These are phyloP conservation scores for Sugiyamaella americana DNA, from an alignment of 805 yeast genomes.

Conservation along the genomic window DNA sequence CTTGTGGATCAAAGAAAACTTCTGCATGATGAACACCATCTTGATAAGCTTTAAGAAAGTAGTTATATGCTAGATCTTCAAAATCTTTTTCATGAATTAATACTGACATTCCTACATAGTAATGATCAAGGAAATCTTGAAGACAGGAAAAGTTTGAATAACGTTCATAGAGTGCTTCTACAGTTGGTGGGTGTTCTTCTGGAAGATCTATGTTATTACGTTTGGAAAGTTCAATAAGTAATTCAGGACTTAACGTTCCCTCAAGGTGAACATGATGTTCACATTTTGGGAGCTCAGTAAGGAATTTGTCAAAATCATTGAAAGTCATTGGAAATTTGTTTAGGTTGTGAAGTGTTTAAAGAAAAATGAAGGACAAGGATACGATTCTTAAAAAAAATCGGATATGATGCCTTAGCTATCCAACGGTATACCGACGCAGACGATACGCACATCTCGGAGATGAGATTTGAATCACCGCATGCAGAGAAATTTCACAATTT, in stretches of 20 bases:
- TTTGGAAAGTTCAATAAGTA: slow-evolving; percentile 61
- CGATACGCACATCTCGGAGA: too few relatives aligned
- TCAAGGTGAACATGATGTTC: slow-evolving; percentile 83
- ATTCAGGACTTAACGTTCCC: slow-evolving; percentile 75
- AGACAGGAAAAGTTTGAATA: slow-evolving; percentile 59
- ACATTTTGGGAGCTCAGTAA: slow-evolving; percentile 73
- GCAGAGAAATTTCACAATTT: too few relatives aligned
- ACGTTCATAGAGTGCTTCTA: slow-evolving; percentile 50
- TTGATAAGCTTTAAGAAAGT: slow-evolving; percentile 20
- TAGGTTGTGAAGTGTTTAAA: too few relatives aligned
- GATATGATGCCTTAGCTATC: too few relatives aligned
- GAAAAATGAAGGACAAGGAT: neutral
- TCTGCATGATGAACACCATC: slow-evolving; percentile 52
- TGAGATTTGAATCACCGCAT: too few relatives aligned
- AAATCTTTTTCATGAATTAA: slow-evolving; percentile 64
- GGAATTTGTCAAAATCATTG: slow-evolving; percentile 33
- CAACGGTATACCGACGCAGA: too few relatives aligned
- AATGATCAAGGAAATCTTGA: slow-evolving; percentile 72
- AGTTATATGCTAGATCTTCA: slow-evolving; percentile 58
- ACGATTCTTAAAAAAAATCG: too few relatives aligned
- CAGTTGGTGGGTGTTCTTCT: slow-evolving; percentile 51
- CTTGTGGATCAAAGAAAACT: slow-evolving; percentile 80
- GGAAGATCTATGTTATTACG: slow-evolving; percentile 62
- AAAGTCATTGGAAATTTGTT: neutral
- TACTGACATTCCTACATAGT: slow-evolving; percentile 79